Conservation (phyloP, 2,329 filamentous ascomycete species). For the Aspergillus fumigatiaffinis region DNA sequence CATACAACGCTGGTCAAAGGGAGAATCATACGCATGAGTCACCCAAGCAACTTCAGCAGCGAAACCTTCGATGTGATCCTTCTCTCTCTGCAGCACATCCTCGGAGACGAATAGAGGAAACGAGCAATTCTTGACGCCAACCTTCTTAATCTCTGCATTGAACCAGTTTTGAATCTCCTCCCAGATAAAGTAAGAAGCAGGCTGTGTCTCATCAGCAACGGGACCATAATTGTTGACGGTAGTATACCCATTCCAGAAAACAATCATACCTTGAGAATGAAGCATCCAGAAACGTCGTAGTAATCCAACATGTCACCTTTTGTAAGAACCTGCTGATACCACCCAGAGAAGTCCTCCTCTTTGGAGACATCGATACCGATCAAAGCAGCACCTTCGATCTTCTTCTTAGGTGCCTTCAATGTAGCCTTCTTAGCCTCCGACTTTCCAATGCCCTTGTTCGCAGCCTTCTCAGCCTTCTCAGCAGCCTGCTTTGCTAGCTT, state of each 20-base stretch:
- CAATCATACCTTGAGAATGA: slow-evolving; percentile 69
- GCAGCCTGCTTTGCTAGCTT: slow-evolving; percentile 23
- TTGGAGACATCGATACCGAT: slow-evolving; percentile 88
- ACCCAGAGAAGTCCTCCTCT: slow-evolving; percentile 80
- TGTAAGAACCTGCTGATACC: slow-evolving; percentile 96
- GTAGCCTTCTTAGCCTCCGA: slow-evolving; percentile 42
- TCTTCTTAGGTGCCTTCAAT: slow-evolving; percentile 47
- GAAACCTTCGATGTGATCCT: slow-evolving; percentile 98
- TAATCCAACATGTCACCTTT: slow-evolving; percentile 98
- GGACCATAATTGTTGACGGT: background rate
- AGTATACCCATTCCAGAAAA: background rate
- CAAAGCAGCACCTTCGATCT: slow-evolving; percentile 59
- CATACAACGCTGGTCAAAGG: slow-evolving; percentile 6
- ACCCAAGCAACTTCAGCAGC: slow-evolving; percentile 64
- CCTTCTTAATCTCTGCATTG: slow-evolving; percentile 70
- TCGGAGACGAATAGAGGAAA: slow-evolving; percentile 95
- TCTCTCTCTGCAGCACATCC: slow-evolving; percentile 81
- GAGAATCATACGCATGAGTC: slow-evolving; percentile 42
- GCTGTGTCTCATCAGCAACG: slow-evolving; percentile 35
- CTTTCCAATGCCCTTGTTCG: slow-evolving; percentile 42
- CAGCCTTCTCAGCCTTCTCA: slow-evolving; percentile 49
- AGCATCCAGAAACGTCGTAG: slow-evolving; percentile 97
- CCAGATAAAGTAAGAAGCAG: slow-evolving; percentile 64
- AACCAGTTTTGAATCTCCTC: slow-evolving; percentile 59
- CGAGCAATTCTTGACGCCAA: slow-evolving; percentile 92